Evolutionary conservation across 2,329 filamentous ascomycete genomes (phyloP).

Genomic region (Neoarthrinium moseri): DNA sequence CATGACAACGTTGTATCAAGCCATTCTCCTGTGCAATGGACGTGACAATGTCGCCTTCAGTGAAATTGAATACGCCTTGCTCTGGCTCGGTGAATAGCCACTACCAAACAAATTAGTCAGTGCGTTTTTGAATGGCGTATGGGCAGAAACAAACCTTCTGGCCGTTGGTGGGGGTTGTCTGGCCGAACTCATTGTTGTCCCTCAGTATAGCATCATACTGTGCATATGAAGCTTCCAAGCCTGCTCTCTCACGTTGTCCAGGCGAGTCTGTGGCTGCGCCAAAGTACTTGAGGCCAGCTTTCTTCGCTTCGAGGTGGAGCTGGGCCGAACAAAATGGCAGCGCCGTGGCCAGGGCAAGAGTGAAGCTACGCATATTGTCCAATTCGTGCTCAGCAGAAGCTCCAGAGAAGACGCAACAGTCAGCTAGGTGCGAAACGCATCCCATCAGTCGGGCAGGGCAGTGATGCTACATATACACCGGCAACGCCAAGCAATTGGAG

Average conservation of each 20-base stretch:
- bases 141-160: conserved; percentile 45
- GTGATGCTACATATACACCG: not conserved
- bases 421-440: not conserved
- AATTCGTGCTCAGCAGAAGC: not conserved
- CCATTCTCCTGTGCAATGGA: conserved; percentile 38
- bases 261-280: conserved; percentile 59
- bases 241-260: conserved; percentile 37
- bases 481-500: not conserved
- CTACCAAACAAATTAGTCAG: conserved; percentile 15
- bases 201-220: conserved; percentile 54
- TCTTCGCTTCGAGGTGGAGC: conserved; percentile 48
- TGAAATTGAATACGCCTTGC: conserved; percentile 59
- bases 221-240: conserved; percentile 47
- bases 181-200: conserved; percentile 56
- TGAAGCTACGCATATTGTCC: conserved; percentile 20
- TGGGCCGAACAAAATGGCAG: conserved; percentile 31
- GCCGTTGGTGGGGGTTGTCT: conserved; percentile 60
- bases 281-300: conserved; percentile 57
- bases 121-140: too few species aligned
- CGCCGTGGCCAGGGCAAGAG: conserved; percentile 22
- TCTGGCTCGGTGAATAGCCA: conserved; percentile 62
- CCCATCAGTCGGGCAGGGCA: not conserved
- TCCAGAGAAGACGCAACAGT: not conserved
- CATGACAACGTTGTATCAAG: conserved; percentile 59
- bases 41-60: conserved; percentile 51